Conservation (phyloP, 192 early-diverging fungal species). For the Rhizophagus prolifer region DNA sequence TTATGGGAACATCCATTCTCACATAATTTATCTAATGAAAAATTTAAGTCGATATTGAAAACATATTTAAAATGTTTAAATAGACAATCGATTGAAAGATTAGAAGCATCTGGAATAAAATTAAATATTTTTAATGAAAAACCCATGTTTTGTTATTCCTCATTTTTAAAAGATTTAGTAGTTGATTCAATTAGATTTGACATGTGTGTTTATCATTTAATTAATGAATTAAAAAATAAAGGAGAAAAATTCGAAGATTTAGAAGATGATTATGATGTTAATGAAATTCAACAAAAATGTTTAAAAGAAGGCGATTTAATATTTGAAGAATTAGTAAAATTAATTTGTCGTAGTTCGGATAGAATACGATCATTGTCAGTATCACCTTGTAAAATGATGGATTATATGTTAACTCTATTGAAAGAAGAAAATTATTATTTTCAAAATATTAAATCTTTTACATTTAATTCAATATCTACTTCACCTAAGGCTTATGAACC, state of each 20-base stretch:
- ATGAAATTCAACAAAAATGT: background rate
- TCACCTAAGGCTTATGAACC: background rate
- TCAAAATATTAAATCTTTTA: background rate
- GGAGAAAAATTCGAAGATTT: too few relatives aligned
- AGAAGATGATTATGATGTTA: too few relatives aligned
- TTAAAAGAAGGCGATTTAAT: background rate
- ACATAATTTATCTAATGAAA: background rate
- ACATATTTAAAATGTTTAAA: background rate
- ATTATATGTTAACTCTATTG: background rate
- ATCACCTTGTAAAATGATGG: background rate
- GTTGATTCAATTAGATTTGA: background rate
- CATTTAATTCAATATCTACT: background rate
- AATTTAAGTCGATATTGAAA: background rate
- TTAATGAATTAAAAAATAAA: too few relatives aligned
- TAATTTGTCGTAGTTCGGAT: background rate
- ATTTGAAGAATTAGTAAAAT: background rate
- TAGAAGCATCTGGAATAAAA: background rate
- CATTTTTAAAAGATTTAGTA: background rate
- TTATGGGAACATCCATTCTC: background rate
- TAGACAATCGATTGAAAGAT: background rate
- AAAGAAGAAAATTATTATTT: background rate
- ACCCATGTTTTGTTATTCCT: background rate
- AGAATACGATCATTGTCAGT: background rate
- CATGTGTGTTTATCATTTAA: background rate
- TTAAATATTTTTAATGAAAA: background rate